Conservation (phyloP, 495 filamentous ascomycete species). For the Chaetomium tenue region DNA sequence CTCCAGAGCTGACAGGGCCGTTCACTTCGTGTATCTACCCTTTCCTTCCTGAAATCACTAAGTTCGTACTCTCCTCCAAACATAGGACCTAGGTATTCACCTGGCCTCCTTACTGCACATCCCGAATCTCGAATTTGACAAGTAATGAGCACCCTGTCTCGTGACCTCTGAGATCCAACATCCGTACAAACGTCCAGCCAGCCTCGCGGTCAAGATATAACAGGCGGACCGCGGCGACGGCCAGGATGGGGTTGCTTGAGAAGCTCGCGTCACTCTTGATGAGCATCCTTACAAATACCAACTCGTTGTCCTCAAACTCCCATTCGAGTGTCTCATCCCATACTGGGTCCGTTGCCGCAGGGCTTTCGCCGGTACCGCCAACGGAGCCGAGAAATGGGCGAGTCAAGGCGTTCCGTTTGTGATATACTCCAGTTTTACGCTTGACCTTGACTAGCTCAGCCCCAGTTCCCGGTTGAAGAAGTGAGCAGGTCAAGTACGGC, state of each 20-base stretch:
- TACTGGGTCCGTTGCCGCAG: conserved; percentile 46
- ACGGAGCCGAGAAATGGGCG: conserved; percentile 7
- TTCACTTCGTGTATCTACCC: no score
- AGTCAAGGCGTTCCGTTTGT: conserved; percentile 45
- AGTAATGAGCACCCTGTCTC: conserved; percentile 53
- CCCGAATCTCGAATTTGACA: conserved; percentile 47
- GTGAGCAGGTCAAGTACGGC: conserved; percentile 55
- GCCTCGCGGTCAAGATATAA: conserved; percentile 45
- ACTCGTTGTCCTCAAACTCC: conserved; percentile 55
- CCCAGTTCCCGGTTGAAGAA: conserved; percentile 41
- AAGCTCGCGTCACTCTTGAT: conserved; percentile 56
- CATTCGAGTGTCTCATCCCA: conserved; percentile 56
- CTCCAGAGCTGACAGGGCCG: no score
- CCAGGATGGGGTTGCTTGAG: conserved; percentile 49
- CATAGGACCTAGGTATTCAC: no score
- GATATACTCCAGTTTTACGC: conserved; percentile 52
- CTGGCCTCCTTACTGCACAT: not conserved
- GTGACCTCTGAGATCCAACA: conserved; percentile 53
- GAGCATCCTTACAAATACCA: conserved; percentile 52
- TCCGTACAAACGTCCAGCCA: conserved; percentile 51
- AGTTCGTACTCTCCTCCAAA: no score
- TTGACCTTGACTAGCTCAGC: conserved; percentile 42
- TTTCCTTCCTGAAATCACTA: no score
- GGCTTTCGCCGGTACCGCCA: conserved; percentile 43
- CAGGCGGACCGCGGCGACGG: conserved; percentile 48